A percentile compares a stretch with the other conserved stretches of the same genome.
Conservation (phyloP, 2,329 filamentous ascomycete species). For the Trichoderma harzianum region DNA sequence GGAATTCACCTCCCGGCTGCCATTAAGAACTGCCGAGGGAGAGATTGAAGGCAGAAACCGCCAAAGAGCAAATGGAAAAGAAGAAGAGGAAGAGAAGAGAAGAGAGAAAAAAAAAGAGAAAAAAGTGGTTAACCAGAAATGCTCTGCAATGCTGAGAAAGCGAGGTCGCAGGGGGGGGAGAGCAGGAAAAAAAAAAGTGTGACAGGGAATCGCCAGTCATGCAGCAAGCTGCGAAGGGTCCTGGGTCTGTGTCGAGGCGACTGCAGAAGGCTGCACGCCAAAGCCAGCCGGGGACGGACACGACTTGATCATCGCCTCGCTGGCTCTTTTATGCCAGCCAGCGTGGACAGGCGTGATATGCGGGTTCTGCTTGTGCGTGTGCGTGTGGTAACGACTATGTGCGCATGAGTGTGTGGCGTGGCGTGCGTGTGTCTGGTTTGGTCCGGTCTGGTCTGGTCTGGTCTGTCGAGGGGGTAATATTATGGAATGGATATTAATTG, state of each 20-base stretch:
- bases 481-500: background rate
- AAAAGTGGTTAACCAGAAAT: background rate
- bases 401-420: background rate
- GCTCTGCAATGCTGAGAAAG: slow-evolving; percentile 8
- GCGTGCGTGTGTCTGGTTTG: background rate
- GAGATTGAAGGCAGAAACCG: background rate
- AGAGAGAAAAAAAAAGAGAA: background rate
- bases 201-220: slow-evolving; percentile 15
- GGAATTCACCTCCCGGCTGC: slow-evolving; percentile 6
- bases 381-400: background rate
- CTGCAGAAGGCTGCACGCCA: slow-evolving; percentile 30
- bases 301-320: slow-evolving; percentile 25
- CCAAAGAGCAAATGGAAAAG: background rate
- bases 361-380: slow-evolving; percentile 1
- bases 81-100: background rate
- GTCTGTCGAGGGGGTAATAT: slow-evolving; percentile 1
- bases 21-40: slow-evolving; percentile 7
- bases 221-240: background rate
- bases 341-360: slow-evolving; percentile 17
- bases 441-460: background rate
- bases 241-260: slow-evolving; percentile 9
- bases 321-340: slow-evolving; percentile 20
- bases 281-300: slow-evolving; percentile 24
- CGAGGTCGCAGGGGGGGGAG: slow-evolving; percentile 2
- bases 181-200: background rate